Evolutionary conservation across 176 grass and related monocot genomes (phyloP).

Genomic region (Eleusine coracana): DNA sequence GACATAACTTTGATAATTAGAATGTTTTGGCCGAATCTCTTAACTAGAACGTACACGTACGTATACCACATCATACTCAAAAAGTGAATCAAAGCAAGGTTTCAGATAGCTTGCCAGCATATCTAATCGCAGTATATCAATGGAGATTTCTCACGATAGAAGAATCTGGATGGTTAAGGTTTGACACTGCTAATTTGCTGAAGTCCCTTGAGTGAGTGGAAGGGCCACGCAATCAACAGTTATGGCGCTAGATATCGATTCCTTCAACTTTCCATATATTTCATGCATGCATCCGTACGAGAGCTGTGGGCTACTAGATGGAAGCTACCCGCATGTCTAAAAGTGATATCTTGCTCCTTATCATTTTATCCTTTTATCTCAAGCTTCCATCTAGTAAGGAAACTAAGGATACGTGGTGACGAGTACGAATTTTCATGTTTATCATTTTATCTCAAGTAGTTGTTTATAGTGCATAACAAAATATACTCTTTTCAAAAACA

Average conservation of each 20-base stretch:
- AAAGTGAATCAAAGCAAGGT: conserved; percentile 40
- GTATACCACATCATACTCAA: conserved; percentile 43
- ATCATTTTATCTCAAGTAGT: conserved; percentile 24
- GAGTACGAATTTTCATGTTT: not conserved
- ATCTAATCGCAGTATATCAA: conserved; percentile 52
- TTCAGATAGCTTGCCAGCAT: conserved; percentile 51
- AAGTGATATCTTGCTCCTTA: conserved; percentile 39
- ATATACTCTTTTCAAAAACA: not conserved
- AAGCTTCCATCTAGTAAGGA: no score
- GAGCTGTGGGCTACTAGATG: conserved; percentile 33
- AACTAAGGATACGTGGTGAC: no score
- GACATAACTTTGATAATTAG: conserved; percentile 44
- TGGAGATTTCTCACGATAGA: conserved; percentile 43
- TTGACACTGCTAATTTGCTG: conserved; percentile 35
- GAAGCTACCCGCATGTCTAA: conserved; percentile 49
- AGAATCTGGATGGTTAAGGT: conserved; percentile 47
- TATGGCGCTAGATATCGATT: conserved; percentile 43
- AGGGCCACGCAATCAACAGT: conserved; percentile 41
- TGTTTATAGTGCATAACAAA: not conserved
- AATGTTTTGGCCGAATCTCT: conserved; percentile 57
- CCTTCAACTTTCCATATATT: conserved; percentile 28
- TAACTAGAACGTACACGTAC: conserved; percentile 49
- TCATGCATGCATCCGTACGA: conserved; percentile 48
- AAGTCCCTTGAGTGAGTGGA: conserved; percentile 40
- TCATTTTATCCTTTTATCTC: conserved; percentile 14